Percentiles rank a stretch among this genome's conserved stretches.
phyloP scores from a whole-genome alignment of 148 eudicot species.

The Gaultheria prostrata region DNA sequence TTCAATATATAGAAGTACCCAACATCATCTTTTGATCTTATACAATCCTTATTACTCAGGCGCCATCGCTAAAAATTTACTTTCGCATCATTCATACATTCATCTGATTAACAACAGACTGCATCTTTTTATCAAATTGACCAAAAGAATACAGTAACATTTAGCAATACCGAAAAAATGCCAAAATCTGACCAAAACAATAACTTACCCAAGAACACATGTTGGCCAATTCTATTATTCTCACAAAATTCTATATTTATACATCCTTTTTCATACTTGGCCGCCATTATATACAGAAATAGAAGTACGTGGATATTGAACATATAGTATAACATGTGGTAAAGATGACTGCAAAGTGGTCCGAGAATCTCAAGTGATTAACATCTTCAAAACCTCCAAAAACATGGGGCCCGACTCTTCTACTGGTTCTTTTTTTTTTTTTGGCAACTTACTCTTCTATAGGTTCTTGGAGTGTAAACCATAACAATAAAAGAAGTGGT shows the following conservation, averaged over 20 bases:
- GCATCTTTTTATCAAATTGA: background rate
- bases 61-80: background rate
- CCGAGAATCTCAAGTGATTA: slow-evolving; percentile 12
- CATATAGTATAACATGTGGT: background rate
- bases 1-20: background rate
- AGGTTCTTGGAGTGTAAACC: slow-evolving; percentile 1
- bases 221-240: background rate
- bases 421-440: background rate
- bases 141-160: background rate
- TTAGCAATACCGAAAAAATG: background rate
- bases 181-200: background rate
- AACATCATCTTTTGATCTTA: background rate
- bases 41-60: background rate
- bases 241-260: background rate
- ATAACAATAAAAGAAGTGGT: slow-evolving; percentile 3
- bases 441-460: too few relatives aligned
- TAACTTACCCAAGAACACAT: background rate
- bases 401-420: background rate
- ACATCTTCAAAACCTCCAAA: slow-evolving; percentile 15
- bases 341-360: background rate
- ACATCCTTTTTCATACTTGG: slow-evolving; percentile 12
- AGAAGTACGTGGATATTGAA: slow-evolving; percentile 13
- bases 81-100: background rate
- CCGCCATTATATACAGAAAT: slow-evolving; percentile 19
- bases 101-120: background rate